These are phyloP conservation scores for Phylloporus gajari DNA, from an alignment of 1,284 basidiomycete species.

Conservation along the genomic window DNA sequence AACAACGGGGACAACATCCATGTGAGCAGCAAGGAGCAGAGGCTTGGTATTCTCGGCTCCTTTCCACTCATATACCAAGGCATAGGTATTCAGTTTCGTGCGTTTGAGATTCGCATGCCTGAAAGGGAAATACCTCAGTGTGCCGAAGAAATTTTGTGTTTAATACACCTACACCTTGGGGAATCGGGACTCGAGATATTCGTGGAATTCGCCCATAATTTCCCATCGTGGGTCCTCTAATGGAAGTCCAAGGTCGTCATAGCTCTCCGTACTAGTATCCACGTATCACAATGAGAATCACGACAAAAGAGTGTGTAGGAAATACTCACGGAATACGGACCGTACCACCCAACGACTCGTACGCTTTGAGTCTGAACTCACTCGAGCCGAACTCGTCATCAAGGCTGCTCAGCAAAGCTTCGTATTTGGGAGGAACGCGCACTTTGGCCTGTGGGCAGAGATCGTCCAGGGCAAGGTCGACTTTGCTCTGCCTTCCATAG, in stretches of 20 bases:
- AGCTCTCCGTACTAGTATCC: slow-evolving; percentile 47
- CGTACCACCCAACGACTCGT: slow-evolving; percentile 54
- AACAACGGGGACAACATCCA: slow-evolving; percentile 71
- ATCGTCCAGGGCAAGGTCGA: slow-evolving; percentile 8
- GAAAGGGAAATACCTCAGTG: slow-evolving; percentile 1
- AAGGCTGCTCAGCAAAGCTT: slow-evolving; percentile 44
- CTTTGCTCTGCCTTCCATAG: neutral
- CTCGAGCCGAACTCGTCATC: slow-evolving; percentile 47
- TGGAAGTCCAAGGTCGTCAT: slow-evolving; percentile 53
- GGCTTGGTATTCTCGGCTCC: slow-evolving; percentile 71
- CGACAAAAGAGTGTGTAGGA: neutral
- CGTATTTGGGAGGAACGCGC: slow-evolving; percentile 42
- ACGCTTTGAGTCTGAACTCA: slow-evolving; percentile 52
- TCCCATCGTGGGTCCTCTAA: slow-evolving; percentile 59
- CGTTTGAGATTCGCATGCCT: slow-evolving; percentile 60
- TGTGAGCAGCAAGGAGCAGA: slow-evolving; percentile 67
- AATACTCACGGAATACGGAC: slow-evolving; percentile 55
- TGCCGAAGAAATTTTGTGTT: too few relatives aligned
- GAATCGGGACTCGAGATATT: slow-evolving; percentile 53
- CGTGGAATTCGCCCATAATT: slow-evolving; percentile 52
- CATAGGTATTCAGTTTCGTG: slow-evolving; percentile 69
- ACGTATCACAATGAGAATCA: neutral
- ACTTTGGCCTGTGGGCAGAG: slow-evolving; percentile 47
- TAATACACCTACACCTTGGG: slow-evolving; percentile 49
- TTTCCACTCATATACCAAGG: slow-evolving; percentile 69